Conservation (phyloP, 208 protist species). For the Hexamita inflata region DNA sequence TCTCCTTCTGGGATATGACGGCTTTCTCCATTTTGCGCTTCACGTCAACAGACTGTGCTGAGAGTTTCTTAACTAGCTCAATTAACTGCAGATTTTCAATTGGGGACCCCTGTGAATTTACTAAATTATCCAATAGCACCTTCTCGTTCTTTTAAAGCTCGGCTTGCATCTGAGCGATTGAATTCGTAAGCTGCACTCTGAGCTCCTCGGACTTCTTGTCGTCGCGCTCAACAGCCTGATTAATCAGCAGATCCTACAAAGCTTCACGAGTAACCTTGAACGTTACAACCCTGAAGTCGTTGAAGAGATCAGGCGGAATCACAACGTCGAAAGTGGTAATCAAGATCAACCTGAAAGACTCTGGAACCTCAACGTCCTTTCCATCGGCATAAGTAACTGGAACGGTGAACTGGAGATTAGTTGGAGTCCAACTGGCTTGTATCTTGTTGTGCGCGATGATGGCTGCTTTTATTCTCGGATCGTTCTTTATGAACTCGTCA, state of each 20-base stretch:
- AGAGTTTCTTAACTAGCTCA: not conserved
- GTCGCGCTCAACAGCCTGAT: conserved; percentile 8
- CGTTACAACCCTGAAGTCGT: conserved; percentile 53
- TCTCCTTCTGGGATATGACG: not conserved
- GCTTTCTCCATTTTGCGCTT: not conserved
- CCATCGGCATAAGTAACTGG: conserved; percentile 70
- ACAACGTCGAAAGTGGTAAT: conserved; percentile 92
- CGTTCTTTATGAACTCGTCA: conserved; percentile 52
- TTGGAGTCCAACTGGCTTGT: conserved; percentile 65
- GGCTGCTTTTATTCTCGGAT: conserved; percentile 88
- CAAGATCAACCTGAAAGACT: conserved; percentile 88
- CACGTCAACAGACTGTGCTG: not conserved
- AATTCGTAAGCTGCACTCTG: not conserved
- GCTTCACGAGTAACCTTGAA: conserved; percentile 20
- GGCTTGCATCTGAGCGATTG: not conserved
- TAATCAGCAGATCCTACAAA: conserved; percentile 2
- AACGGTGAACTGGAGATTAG: conserved; percentile 89
- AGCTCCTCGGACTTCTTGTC: not conserved
- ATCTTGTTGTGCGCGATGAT: conserved; percentile 79
- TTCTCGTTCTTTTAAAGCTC: not conserved
- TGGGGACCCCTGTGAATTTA: not conserved
- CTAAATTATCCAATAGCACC: not conserved
- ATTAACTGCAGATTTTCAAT: not conserved
- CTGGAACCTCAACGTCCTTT: conserved; percentile 79
- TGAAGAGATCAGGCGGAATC: conserved; percentile 82